Conservation (phyloP, 345 rosid genomes). For the Eutrema yunnanense region DNA sequence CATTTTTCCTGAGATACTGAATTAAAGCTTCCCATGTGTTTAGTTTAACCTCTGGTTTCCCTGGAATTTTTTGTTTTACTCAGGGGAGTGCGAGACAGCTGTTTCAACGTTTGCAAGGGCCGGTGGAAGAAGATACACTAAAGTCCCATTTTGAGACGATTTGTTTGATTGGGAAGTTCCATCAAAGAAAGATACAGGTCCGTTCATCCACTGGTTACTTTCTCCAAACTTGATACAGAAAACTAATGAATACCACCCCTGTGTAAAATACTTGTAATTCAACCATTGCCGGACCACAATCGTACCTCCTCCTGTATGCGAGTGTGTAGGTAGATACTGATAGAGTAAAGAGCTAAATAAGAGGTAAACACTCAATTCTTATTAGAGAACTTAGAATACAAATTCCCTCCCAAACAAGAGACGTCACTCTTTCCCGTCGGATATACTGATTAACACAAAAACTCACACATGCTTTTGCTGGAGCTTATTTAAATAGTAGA, state of each 20-base stretch:
- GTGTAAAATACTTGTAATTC: neutral
- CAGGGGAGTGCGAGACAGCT: constrained; percentile 99
- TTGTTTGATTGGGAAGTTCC: constrained; percentile 60
- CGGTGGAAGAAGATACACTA: constrained; percentile 81
- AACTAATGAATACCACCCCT: neutral
- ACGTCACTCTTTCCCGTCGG: too few relatives aligned
- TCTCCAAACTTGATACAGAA: neutral
- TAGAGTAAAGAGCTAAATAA: too few relatives aligned
- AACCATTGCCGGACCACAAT: neutral
- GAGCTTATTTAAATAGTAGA: too few relatives aligned
- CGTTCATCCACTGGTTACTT: constrained; percentile 12
- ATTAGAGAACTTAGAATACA: too few relatives aligned
- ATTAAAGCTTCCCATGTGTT: neutral
- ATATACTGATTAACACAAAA: too few relatives aligned
- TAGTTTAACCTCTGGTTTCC: constrained; percentile 2
- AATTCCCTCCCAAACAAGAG: too few relatives aligned
- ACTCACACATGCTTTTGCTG: too few relatives aligned
- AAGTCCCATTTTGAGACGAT: constrained; percentile 95
- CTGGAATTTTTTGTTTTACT: constrained; percentile 24
- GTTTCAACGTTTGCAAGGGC: constrained; percentile 92
- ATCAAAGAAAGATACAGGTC: constrained; percentile 58
- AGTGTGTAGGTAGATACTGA: neutral
- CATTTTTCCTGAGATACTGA: neutral
- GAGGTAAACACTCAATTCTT: too few relatives aligned
- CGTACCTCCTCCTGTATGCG: neutral